Conservation (phyloP, 371 early-diverging fungal species). For the Lichtheimia ramosa region DNA sequence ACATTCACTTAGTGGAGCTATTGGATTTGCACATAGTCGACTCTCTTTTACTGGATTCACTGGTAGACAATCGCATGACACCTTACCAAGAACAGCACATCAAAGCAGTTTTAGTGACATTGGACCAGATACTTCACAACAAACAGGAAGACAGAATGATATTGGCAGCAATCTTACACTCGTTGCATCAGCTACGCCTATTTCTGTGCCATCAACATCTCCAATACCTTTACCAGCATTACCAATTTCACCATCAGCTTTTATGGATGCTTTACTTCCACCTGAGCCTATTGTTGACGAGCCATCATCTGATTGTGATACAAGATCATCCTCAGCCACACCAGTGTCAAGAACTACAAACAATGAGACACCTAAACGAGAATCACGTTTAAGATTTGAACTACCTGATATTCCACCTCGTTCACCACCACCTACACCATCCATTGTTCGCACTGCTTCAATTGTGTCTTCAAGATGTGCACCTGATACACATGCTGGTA, state of each 20-base stretch:
- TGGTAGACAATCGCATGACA: neutral
- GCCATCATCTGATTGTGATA: neutral
- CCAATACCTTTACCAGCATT: no score
- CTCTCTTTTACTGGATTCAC: neutral
- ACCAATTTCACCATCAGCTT: neutral
- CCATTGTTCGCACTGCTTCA: conserved; percentile 3
- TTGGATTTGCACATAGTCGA: neutral
- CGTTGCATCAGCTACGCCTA: no score
- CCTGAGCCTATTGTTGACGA: neutral
- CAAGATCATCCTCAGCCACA: neutral
- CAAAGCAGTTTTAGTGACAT: no score
- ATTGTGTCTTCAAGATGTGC: neutral
- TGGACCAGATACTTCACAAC: no score
- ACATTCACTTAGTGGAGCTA: neutral
- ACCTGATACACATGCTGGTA: no score
- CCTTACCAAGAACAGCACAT: no score
- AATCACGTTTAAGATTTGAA: conserved; percentile 22
- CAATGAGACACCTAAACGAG: neutral
- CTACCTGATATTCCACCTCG: conserved; percentile 19
- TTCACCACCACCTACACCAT: conserved; percentile 11
- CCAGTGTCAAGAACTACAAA: neutral
- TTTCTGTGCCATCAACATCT: no score
- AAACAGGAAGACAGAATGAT: no score
- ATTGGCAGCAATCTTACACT: no score
- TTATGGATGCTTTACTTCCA: conserved; percentile 1